A percentile compares a stretch with the other conserved stretches of the same genome.
Evolutionary conservation across 257 asterid species (phyloP).

Genomic region (Schizonepeta tenuifolia): DNA sequence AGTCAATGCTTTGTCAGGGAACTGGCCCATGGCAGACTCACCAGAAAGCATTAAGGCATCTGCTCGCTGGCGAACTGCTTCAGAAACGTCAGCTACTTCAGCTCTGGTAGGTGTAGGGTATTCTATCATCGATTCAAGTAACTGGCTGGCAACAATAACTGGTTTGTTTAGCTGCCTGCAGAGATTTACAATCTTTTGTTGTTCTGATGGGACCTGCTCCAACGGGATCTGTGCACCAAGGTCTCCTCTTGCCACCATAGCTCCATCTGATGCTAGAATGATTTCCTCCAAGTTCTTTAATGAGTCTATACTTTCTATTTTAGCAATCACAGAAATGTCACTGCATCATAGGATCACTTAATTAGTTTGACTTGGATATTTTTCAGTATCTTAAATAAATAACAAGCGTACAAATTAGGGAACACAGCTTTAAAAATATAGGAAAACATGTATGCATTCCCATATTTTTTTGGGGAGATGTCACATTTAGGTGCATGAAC

Average conservation of each 20-base stretch:
- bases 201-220: conserved; percentile 98
- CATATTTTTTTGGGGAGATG: not conserved
- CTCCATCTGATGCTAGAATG: conserved; percentile 91
- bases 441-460: not conserved
- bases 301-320: conserved; percentile 96
- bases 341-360: conserved; percentile 49
- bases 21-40: conserved; percentile 99
- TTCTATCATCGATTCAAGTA: conserved; percentile 98
- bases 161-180: conserved; percentile 93
- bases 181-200: conserved; percentile 80
- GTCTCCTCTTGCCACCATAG: conserved; percentile 99
- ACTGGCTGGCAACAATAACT: conserved; percentile 94
- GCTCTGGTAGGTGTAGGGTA: conserved; percentile 99
- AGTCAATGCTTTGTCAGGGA: conserved; percentile 91
- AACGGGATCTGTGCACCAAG: conserved; percentile 97
- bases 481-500: conserved; percentile 1
- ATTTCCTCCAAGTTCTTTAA: conserved; percentile 92
- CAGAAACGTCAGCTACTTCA: conserved; percentile 98
- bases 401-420: not conserved
- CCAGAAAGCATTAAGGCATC: conserved; percentile 99
- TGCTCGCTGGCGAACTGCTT: conserved; percentile 93
- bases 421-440: not conserved
- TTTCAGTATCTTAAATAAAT: not conserved
- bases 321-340: conserved; percentile 86
- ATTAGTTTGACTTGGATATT: conserved; percentile 7